Evolutionary conservation across 2,329 filamentous ascomycete genomes (phyloP).

Genomic region (Shiraia sp.): DNA sequence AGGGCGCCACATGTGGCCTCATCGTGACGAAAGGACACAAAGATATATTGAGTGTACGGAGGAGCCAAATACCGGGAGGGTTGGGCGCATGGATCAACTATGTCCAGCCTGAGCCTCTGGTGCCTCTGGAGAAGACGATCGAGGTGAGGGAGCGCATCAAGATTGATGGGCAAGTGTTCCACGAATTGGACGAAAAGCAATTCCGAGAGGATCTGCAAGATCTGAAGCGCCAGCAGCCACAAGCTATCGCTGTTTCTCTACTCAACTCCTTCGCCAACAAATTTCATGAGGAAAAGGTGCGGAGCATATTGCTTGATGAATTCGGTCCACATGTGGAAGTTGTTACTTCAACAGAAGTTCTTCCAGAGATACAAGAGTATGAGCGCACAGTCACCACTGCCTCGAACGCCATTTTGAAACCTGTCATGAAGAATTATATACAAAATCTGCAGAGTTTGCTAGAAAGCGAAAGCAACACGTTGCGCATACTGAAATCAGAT

Average conservation of each 20-base stretch:
- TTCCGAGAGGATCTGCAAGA: constrained; percentile 46
- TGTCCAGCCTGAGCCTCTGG: constrained; percentile 52
- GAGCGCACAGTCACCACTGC: constrained; percentile 55
- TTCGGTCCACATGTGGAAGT: constrained; percentile 50
- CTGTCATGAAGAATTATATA: constrained; percentile 53
- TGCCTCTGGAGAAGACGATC: constrained; percentile 54
- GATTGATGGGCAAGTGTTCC: constrained; percentile 48
- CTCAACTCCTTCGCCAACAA: constrained; percentile 54
- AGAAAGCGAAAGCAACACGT: constrained; percentile 47
- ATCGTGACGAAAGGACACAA: constrained; percentile 56
- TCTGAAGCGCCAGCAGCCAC: constrained; percentile 46
- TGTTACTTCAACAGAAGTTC: constrained; percentile 52
- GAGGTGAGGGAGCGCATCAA: constrained; percentile 52
- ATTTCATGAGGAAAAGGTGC: constrained; percentile 48
- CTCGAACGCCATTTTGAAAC: constrained; percentile 55
- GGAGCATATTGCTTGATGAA: constrained; percentile 47
- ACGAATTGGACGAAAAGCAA: constrained; percentile 45
- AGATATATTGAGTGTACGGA: constrained; percentile 52
- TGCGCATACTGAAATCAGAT: constrained; percentile 56
- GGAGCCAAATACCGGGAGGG: constrained; percentile 57
- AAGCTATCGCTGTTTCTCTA: constrained; percentile 53
- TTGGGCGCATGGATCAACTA: constrained; percentile 56
- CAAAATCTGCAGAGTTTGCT: constrained; percentile 47
- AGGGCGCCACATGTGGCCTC: constrained; percentile 53
- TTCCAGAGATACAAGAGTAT: constrained; percentile 55